phyloP scores from a whole-genome alignment of 352 stramenopile species.

The Phytophthora aleatoria region DNA sequence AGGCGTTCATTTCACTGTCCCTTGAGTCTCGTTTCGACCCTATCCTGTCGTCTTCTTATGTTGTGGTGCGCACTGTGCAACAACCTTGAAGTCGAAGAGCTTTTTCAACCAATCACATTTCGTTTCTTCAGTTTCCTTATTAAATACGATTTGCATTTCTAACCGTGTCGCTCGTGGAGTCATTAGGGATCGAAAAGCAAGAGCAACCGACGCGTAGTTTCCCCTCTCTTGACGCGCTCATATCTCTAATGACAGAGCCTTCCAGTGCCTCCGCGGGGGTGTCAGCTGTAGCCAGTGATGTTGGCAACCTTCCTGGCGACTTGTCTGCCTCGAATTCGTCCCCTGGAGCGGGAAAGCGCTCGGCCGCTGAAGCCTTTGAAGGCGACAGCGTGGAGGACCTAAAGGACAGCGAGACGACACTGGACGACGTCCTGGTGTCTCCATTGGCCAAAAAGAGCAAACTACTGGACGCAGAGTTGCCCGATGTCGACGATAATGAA shows the following conservation, averaged over 20 bases:
- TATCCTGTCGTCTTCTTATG: no score
- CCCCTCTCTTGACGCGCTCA: neutral
- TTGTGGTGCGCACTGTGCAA: no score
- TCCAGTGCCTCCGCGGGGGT: neutral
- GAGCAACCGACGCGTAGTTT: constrained; percentile 6
- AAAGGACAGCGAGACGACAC: constrained; percentile 45
- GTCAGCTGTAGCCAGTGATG: constrained; percentile 11
- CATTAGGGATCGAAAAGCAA: constrained; percentile 8
- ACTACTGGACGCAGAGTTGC: constrained; percentile 46
- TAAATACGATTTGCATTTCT: constrained; percentile 15
- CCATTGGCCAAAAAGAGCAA: constrained; percentile 56
- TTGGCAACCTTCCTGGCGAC: neutral
- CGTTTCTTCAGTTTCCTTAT: neutral
- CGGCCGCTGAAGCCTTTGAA: constrained; percentile 36
- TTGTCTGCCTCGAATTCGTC: neutral
- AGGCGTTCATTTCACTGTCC: no score
- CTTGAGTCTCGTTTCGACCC: no score
- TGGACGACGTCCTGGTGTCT: constrained; percentile 70
- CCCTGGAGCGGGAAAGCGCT: constrained; percentile 23
- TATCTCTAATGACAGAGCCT: constrained; percentile 29
- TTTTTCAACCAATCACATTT: neutral
- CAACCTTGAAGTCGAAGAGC: no score
- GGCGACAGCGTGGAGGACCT: constrained; percentile 29
- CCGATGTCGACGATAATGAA: constrained; percentile 55
- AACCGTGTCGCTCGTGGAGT: neutral